Evolutionary conservation across 2,329 filamentous ascomycete species (phyloP).

Genomic region (Aspergillus alliaceus): DNA sequence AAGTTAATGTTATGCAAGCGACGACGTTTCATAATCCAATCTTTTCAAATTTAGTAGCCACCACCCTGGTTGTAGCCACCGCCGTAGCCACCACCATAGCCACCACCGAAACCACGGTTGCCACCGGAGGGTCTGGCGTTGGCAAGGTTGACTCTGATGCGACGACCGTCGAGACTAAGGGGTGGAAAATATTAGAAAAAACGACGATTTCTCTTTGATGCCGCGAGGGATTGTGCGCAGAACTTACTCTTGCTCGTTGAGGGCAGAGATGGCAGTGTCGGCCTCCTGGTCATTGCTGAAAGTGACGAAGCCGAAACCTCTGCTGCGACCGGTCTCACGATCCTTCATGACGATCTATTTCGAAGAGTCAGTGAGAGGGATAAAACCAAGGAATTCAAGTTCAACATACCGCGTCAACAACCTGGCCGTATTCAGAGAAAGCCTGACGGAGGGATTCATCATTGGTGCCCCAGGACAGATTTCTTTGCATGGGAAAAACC

Average conservation of each 20-base stretch:
- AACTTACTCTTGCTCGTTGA: neutral
- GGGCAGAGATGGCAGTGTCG: neutral
- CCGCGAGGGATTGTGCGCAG: no score
- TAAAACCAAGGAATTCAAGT: no score
- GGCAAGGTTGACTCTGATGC: neutral
- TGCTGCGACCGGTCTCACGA: slow-evolving; percentile 9
- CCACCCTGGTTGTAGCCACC: neutral
- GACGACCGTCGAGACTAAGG: neutral
- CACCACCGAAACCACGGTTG: neutral
- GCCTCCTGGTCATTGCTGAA: slow-evolving; percentile 22
- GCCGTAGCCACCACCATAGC: neutral
- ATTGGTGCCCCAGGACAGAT: neutral
- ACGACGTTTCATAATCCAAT: no score
- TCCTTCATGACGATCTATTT: neutral
- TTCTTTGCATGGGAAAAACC: neutral
- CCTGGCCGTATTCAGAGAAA: neutral
- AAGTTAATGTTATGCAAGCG: no score
- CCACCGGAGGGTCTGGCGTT: neutral
- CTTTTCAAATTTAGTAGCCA: neutral
- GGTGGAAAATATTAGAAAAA: no score
- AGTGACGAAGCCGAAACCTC: slow-evolving; percentile 28
- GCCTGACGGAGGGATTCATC: neutral
- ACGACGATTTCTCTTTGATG: no score
- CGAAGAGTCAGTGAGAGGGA: neutral
- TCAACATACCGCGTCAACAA: neutral